Percentiles rank a stretch among this genome's conserved stretches.
Conservation (phyloP, 306 rosid genomes). For the Acacia crassicarpa region DNA sequence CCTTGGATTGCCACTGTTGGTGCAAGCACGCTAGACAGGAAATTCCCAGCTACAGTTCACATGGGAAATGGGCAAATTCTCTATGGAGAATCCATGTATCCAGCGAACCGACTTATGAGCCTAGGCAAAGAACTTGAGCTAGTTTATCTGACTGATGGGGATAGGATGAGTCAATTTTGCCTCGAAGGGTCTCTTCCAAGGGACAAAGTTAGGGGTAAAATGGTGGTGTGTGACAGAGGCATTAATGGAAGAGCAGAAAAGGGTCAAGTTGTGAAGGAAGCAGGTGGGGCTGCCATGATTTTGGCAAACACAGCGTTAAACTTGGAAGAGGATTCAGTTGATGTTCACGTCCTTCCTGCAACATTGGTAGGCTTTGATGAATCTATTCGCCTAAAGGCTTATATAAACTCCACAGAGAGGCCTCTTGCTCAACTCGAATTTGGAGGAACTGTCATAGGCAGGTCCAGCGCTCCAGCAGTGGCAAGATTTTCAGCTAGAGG, state of each 20-base stretch:
- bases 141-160: slow-evolving; percentile 43
- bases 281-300: slow-evolving; percentile 91
- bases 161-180: slow-evolving; percentile 51
- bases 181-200: slow-evolving; percentile 61
- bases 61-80: slow-evolving; percentile 52
- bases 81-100: slow-evolving; percentile 51
- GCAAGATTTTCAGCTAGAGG: slow-evolving; percentile 91
- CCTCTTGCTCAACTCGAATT: slow-evolving; percentile 68
- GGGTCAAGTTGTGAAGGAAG: slow-evolving; percentile 84
- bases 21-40: slow-evolving; percentile 62
- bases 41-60: slow-evolving; percentile 53
- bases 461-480: slow-evolving; percentile 73
- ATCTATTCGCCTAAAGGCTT: slow-evolving; percentile 59
- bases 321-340: slow-evolving; percentile 85
- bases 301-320: slow-evolving; percentile 76
- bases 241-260: slow-evolving; percentile 86
- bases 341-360: slow-evolving; percentile 93
- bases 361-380: slow-evolving; percentile 83
- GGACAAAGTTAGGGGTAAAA: slow-evolving; percentile 69
- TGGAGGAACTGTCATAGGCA: slow-evolving; percentile 77
- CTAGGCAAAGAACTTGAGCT: slow-evolving; percentile 44
- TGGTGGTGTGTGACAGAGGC: slow-evolving; percentile 90
- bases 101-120: slow-evolving; percentile 7
- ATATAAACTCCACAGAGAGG: slow-evolving; percentile 62
- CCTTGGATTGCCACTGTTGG: slow-evolving; percentile 73